Conservation (phyloP, 345 rosid genomes). For the Gossypium mustelinum region DNA sequence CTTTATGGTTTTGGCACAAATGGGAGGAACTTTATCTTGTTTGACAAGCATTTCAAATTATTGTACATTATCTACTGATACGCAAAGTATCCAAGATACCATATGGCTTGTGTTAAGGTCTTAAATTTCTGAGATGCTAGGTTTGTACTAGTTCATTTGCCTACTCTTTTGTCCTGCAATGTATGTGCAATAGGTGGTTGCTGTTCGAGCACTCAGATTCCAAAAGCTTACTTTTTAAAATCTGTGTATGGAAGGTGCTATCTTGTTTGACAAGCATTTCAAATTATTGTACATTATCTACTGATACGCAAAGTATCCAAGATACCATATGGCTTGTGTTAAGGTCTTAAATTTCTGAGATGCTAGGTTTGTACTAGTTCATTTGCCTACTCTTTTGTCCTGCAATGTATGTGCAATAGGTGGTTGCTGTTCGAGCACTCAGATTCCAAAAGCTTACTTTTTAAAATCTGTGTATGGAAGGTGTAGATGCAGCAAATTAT, state of each 20-base stretch:
- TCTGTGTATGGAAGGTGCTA: background rate
- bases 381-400: background rate
- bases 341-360: constrained; percentile 1
- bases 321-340: background rate
- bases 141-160: background rate
- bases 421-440: background rate
- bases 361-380: background rate
- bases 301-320: background rate
- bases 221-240: background rate
- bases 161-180: background rate
- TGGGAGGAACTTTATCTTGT: background rate
- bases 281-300: background rate
- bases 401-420: background rate
- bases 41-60: background rate
- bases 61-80: background rate
- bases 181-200: background rate
- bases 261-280: background rate
- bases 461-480: background rate
- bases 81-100: background rate
- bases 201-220: background rate
- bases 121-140: background rate
- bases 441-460: background rate
- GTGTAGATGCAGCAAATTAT: background rate
- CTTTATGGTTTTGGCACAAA: background rate
- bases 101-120: background rate